These are phyloP conservation scores for Mycena haematopus DNA, from an alignment of 768 basidiomycete species.

Conservation along the genomic window DNA sequence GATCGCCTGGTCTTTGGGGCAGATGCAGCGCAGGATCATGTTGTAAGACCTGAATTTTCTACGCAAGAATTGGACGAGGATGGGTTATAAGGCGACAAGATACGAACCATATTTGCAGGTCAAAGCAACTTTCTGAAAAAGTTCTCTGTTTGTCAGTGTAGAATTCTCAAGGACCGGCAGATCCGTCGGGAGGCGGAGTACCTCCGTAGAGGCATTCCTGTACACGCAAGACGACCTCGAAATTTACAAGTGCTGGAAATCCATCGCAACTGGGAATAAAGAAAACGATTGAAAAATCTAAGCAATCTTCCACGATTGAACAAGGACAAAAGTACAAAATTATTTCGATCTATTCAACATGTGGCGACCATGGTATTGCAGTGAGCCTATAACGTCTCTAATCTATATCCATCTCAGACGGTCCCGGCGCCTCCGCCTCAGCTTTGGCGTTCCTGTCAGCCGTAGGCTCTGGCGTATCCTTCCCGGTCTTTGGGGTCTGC, in stretches of 20 bases:
- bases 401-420: slow-evolving; percentile 87
- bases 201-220: no score
- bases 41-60: slow-evolving; percentile 90
- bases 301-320: neutral
- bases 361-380: slow-evolving; percentile 18
- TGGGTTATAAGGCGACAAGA: neutral
- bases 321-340: slow-evolving; percentile 24
- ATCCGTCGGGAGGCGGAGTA: neutral
- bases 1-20: slow-evolving; percentile 78
- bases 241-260: no score
- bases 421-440: slow-evolving; percentile 51
- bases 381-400: slow-evolving; percentile 44
- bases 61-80: slow-evolving; percentile 28
- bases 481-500: slow-evolving; percentile 74
- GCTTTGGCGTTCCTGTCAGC: slow-evolving; percentile 13
- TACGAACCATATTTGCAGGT: slow-evolving; percentile 12
- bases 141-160: neutral
- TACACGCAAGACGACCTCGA: no score
- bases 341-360: slow-evolving; percentile 25
- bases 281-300: no score
- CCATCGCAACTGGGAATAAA: no score
- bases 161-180: no score
- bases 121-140: neutral
- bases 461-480: slow-evolving; percentile 60
- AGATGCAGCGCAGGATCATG: slow-evolving; percentile 81